Conservation (phyloP, 2,329 filamentous ascomycete species). For the Aulographum hederae region DNA sequence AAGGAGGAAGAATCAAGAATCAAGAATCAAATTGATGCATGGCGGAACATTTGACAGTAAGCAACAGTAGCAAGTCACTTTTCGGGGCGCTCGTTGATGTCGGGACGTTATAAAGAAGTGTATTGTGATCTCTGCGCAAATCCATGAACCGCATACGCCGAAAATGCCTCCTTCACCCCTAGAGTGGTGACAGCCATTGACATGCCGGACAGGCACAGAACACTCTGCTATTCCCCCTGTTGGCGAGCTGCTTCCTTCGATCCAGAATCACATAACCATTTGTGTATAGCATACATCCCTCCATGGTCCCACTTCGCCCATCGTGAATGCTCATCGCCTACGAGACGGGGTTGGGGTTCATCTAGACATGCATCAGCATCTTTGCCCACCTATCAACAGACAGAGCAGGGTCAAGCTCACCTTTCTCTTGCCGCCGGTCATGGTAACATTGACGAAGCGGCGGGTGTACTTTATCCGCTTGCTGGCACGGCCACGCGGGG, state of each 20-base stretch:
- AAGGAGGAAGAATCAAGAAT: too few species aligned
- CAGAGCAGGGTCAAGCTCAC: conserved; percentile 26
- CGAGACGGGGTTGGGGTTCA: conserved; percentile 72
- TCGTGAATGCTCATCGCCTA: too few species aligned
- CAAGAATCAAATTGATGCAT: too few species aligned
- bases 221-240: conserved; percentile 1
- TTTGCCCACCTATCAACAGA: conserved; percentile 8
- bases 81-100: too few species aligned
- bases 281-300: background rate
- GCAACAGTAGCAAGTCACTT: too few species aligned
- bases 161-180: conserved; percentile 21
- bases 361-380: conserved; percentile 27
- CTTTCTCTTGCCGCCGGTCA: conserved; percentile 98
- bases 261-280: background rate
- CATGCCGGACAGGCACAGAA: background rate
- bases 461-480: conserved; percentile 95
- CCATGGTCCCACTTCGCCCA: background rate
- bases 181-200: conserved; percentile 10
- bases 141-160: conserved; percentile 19
- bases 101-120: too few species aligned
- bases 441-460: conserved; percentile 94
- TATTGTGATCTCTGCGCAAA: too few species aligned
- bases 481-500: conserved; percentile 89
- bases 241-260: background rate
- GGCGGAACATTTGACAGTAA: too few species aligned